Conservation (phyloP, 2,329 filamentous ascomycete genomes). For the Pseudogymnoascus sp. region DNA sequence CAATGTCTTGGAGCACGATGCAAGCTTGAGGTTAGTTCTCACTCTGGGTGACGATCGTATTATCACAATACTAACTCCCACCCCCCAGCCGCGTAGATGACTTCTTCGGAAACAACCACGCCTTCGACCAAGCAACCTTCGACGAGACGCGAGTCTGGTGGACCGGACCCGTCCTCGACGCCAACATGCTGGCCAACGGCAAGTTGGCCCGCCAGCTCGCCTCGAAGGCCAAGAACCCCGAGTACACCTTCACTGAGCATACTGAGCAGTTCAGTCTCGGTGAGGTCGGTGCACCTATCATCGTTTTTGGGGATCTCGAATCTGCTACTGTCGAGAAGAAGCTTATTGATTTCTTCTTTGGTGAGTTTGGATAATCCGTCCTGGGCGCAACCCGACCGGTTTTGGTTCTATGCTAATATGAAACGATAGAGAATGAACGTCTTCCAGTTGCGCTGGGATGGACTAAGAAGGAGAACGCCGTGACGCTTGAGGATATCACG, state of each 20-base stretch:
- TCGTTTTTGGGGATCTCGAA: slow-evolving; percentile 38
- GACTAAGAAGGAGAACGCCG: slow-evolving; percentile 19
- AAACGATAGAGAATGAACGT: slow-evolving; percentile 32
- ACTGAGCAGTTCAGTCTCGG: slow-evolving; percentile 40
- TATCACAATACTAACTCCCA: slow-evolving; percentile 4
- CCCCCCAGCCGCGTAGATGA: slow-evolving; percentile 38
- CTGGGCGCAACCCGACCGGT: neutral
- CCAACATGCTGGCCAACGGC: slow-evolving; percentile 36
- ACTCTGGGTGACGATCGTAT: too few relatives aligned
- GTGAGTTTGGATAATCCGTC: slow-evolving; percentile 23
- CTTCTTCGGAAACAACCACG: slow-evolving; percentile 41
- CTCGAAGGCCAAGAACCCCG: slow-evolving; percentile 39
- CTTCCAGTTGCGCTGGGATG: slow-evolving; percentile 35
- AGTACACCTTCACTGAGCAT: slow-evolving; percentile 36
- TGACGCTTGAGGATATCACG: slow-evolving; percentile 11
- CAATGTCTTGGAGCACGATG: slow-evolving; percentile 42
- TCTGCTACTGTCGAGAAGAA: slow-evolving; percentile 32
- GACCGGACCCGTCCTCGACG: slow-evolving; percentile 33
- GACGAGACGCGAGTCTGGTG: slow-evolving; percentile 38
- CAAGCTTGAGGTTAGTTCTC: slow-evolving; percentile 32
- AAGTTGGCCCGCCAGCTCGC: slow-evolving; percentile 36
- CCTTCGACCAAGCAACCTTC: slow-evolving; percentile 45
- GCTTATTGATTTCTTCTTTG: slow-evolving; percentile 38
- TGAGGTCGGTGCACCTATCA: slow-evolving; percentile 41
- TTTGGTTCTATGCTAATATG: slow-evolving; percentile 7